Evolutionary conservation across 129 eudicot species (phyloP).

Genomic region (Rutidosis leptorrhynchoides): DNA sequence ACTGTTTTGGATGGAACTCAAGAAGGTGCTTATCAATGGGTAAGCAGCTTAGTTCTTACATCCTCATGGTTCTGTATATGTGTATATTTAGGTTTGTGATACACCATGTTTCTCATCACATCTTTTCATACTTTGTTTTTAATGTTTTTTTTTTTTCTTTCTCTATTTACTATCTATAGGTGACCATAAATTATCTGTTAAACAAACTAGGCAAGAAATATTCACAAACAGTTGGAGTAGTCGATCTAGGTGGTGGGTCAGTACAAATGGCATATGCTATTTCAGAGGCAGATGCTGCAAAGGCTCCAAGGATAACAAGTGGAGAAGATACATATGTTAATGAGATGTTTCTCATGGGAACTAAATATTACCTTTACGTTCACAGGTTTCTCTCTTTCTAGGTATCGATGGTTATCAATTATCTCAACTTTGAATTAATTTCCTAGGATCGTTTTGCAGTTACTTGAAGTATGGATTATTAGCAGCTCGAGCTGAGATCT

Average conservation of each 20-base stretch:
- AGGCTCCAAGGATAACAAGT: constrained; percentile 65
- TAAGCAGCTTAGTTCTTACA: constrained; percentile 34
- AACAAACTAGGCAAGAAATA: constrained; percentile 73
- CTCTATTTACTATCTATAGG: no score
- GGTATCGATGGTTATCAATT: no score
- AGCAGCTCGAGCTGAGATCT: constrained; percentile 99
- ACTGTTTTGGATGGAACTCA: constrained; percentile 87
- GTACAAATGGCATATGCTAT: constrained; percentile 99
- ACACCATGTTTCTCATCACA: not conserved
- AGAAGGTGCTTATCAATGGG: constrained; percentile 99
- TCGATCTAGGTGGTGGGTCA: constrained; percentile 99
- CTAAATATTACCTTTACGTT: constrained; percentile 84
- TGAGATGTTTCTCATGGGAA: constrained; percentile 89
- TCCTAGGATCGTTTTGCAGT: constrained; percentile 40
- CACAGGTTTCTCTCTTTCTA: constrained; percentile 62
- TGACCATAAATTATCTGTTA: constrained; percentile 75
- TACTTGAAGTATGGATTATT: constrained; percentile 85
- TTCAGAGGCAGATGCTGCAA: constrained; percentile 88
- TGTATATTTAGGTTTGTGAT: not conserved
- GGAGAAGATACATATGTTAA: constrained; percentile 85
- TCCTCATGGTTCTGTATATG: constrained; percentile 6
- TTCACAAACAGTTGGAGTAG: constrained; percentile 82
- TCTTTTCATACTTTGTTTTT: not conserved
- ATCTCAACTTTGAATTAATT: no score
- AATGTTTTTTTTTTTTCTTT: not conserved